Conservation (phyloP, 805 yeast genomes). For the Cyberlindnera lachancei region DNA sequence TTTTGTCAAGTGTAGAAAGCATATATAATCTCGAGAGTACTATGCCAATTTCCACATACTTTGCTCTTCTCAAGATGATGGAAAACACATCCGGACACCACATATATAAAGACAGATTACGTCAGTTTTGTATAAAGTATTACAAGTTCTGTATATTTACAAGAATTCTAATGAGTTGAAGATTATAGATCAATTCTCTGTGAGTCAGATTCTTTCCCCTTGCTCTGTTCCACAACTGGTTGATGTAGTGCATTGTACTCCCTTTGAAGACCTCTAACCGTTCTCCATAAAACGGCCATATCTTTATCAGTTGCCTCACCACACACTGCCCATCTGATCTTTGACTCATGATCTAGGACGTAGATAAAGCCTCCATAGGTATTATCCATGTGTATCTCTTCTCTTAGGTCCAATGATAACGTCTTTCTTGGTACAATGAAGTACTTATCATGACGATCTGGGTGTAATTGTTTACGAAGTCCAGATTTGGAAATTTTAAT, state of each 20-base stretch:
- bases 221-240: too few relatives aligned
- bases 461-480: conserved; percentile 37
- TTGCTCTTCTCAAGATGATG: too few relatives aligned
- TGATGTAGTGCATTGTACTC: conserved; percentile 29
- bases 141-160: too few relatives aligned
- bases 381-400: conserved; percentile 59
- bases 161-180: too few relatives aligned
- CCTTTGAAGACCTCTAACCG: conserved; percentile 49
- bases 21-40: too few relatives aligned
- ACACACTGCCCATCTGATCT: conserved; percentile 86
- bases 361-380: conserved; percentile 78
- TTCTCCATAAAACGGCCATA: conserved; percentile 52
- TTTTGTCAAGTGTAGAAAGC: too few relatives aligned
- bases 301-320: conserved; percentile 76
- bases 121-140: too few relatives aligned
- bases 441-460: conserved; percentile 47
- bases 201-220: too few relatives aligned
- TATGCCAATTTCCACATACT: too few relatives aligned
- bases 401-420: conserved; percentile 49
- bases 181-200: too few relatives aligned
- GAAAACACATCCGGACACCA: too few relatives aligned
- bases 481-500: conserved; percentile 44
- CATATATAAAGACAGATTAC: too few relatives aligned
- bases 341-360: conserved; percentile 64
- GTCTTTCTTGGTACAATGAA: conserved; percentile 57